Conservation (phyloP, 2,329 filamentous ascomycete species). For the Tolypocladium pustulatum region DNA sequence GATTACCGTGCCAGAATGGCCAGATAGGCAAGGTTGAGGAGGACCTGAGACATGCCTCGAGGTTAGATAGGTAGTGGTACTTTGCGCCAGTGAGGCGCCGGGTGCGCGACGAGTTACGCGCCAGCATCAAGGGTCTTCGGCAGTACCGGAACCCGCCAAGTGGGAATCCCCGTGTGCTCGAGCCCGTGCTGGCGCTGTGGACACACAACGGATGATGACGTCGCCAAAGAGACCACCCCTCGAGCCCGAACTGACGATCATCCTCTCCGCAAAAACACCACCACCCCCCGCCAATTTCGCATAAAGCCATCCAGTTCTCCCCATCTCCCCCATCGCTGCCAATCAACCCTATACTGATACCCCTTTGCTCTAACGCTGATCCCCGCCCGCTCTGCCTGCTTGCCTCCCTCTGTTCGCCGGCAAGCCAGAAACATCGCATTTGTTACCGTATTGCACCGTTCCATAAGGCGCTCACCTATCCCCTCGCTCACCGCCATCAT, state of each 20-base stretch:
- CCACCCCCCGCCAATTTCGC: not conserved
- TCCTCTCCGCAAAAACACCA: slow-evolving; percentile 3
- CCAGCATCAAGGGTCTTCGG: not conserved
- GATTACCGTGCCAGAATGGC: not conserved
- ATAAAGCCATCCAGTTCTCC: slow-evolving; percentile 7
- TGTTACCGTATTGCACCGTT: not conserved
- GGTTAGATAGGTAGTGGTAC: not conserved
- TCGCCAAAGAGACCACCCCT: slow-evolving; percentile 6
- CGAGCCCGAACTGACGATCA: slow-evolving; percentile 2
- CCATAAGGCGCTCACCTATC: not conserved
- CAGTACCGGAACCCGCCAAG: not conserved
- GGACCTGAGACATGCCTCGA: not conserved
- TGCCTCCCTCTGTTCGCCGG: not conserved
- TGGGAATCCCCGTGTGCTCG: not conserved
- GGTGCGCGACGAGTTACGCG: not conserved
- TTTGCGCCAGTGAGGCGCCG: not conserved
- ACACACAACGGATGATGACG: slow-evolving; percentile 7
- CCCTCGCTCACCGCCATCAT: slow-evolving; percentile 37
- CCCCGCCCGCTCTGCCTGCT: not conserved
- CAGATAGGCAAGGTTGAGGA: not conserved
- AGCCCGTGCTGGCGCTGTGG: not conserved
- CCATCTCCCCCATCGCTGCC: not conserved
- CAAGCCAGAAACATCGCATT: not conserved
- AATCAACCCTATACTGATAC: slow-evolving; percentile 1
- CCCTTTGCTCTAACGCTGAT: slow-evolving; percentile 2